Conservation (phyloP, 164 flowering plant species). For the Chimonanthus praecox region DNA sequence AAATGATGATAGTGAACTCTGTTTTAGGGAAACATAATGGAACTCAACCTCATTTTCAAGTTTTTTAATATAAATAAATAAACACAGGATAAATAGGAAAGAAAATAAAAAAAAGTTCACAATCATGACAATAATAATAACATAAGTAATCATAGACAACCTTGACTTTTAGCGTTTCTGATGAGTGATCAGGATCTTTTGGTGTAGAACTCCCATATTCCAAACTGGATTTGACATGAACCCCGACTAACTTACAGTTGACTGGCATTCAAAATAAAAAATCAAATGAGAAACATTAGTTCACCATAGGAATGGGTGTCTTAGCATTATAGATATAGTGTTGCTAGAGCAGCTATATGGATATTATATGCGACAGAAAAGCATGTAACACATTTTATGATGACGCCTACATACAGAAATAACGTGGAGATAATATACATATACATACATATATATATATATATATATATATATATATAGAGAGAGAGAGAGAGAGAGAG, state of each 20-base stretch:
- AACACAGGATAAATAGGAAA: no score
- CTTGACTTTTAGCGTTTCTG: slow-evolving; percentile 24
- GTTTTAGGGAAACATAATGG: no score
- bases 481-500: not conserved
- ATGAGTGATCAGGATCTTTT: slow-evolving; percentile 25
- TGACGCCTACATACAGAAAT: not conserved
- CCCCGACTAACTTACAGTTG: slow-evolving; percentile 23
- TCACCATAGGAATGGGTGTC: not conserved
- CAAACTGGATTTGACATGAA: slow-evolving; percentile 39
- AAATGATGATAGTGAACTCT: no score
- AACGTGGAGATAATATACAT: not conserved
- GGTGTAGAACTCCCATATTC: slow-evolving; percentile 31
- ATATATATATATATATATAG: no score
- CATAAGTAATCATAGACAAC: slow-evolving; percentile 5
- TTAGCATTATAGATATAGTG: not conserved
- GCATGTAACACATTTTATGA: not conserved
- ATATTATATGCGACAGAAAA: not conserved
- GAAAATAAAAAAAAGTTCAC: not conserved
- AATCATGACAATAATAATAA: not conserved
- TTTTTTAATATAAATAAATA: no score
- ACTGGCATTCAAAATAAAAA: slow-evolving; percentile 19
- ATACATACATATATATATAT: no score
- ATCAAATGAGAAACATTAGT: not conserved
- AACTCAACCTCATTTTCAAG: no score
- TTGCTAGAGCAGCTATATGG: not conserved